Percentiles rank a stretch among this genome's conserved stretches.
Conservation (phyloP, 805 yeast genomes). For the Sugiyamaella marilandica region DNA sequence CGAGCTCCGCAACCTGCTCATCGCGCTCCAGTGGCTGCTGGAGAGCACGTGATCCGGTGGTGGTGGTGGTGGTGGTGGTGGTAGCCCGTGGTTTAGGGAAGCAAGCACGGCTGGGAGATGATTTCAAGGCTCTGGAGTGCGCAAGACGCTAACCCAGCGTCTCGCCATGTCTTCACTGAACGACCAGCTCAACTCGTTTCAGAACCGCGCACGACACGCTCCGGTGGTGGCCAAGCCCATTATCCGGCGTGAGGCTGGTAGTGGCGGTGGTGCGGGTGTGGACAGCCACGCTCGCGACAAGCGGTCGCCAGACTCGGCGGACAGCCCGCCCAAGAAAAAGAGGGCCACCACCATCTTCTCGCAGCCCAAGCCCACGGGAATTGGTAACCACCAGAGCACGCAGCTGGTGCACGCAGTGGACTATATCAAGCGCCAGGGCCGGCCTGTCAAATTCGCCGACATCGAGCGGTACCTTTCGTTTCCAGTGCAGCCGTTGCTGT, state of each 20-base stretch:
- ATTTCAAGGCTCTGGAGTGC: background rate
- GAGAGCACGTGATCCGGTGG: background rate
- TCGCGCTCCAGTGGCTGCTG: background rate
- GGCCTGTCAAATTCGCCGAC: constrained; percentile 62
- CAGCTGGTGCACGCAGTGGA: constrained; percentile 89
- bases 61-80: no score
- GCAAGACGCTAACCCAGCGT: background rate
- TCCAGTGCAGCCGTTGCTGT: constrained; percentile 60
- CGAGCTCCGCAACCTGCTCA: background rate
- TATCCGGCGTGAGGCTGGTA: background rate
- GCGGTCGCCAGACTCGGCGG: constrained; percentile 4
- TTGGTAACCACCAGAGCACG: constrained; percentile 68
- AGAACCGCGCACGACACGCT: constrained; percentile 53
- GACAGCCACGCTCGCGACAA: background rate
- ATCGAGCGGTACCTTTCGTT: constrained; percentile 62
- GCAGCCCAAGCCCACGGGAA: constrained; percentile 37
- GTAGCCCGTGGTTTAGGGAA: background rate
- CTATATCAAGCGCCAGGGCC: constrained; percentile 63
- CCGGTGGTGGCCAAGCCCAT: constrained; percentile 33
- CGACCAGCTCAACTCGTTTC: constrained; percentile 62
- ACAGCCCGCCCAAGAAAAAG: constrained; percentile 16
- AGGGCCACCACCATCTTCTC: constrained; percentile 23
- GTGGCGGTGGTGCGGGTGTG: background rate
- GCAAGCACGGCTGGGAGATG: background rate
- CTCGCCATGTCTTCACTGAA: constrained; percentile 37